Evolutionary conservation across 2,329 filamentous ascomycete genomes (phyloP).

Genomic region (Incumbomyces delicatus): DNA sequence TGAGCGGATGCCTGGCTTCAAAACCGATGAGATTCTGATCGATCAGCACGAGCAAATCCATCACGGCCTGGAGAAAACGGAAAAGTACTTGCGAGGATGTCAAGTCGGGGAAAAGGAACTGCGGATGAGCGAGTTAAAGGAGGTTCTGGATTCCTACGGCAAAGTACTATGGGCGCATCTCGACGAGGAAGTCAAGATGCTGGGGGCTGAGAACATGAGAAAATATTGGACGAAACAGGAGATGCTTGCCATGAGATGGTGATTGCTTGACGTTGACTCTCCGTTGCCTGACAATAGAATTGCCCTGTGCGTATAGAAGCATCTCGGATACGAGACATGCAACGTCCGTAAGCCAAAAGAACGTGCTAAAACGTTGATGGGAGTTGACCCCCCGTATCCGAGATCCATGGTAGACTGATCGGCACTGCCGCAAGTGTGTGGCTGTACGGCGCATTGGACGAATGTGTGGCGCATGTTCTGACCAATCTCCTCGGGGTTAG

Average conservation of each 20-base stretch:
- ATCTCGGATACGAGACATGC: no score
- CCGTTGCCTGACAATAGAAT: no score
- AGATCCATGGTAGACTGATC: no score
- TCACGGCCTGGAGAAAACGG: constrained; percentile 57
- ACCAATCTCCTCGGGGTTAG: no score
- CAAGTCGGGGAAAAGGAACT: constrained; percentile 52
- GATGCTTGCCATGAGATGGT: constrained; percentile 55
- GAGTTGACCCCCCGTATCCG: no score
- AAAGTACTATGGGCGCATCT: constrained; percentile 71
- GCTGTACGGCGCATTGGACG: no score
- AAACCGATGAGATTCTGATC: constrained; percentile 42
- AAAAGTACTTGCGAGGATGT: constrained; percentile 56
- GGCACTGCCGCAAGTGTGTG: no score
- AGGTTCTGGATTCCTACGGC: constrained; percentile 68
- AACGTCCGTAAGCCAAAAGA: no score
- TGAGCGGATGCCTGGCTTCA: constrained; percentile 69
- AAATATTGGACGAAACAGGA: constrained; percentile 70
- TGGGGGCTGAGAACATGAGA: constrained; percentile 81
- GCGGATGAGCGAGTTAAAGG: constrained; percentile 50
- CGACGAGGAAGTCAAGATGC: constrained; percentile 68
- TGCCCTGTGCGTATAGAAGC: no score
- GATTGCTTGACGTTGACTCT: no score
- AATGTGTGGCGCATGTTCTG: neutral
- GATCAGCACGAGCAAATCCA: constrained; percentile 73
- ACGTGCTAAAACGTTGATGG: no score